Percentiles rank a stretch among this genome's conserved stretches.
phyloP scores from a whole-genome alignment of 768 basidiomycete species.

The Hemileccinum rubropunctum region DNA sequence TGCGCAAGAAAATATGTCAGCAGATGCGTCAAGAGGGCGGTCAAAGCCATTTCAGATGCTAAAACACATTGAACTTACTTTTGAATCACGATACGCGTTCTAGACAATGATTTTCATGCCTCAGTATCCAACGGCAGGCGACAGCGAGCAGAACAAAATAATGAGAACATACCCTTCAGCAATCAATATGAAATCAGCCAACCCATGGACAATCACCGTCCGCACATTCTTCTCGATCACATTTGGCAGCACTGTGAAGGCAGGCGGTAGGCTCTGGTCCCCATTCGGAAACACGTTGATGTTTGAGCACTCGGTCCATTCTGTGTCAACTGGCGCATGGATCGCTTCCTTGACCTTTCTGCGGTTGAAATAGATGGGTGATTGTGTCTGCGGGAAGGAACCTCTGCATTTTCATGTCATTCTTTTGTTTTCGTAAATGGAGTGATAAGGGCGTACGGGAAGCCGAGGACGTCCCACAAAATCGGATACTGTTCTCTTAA shows the following conservation, averaged over 20 bases:
- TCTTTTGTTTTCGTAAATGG: background rate
- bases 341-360: slow-evolving; percentile 62
- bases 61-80: slow-evolving; percentile 40
- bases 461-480: slow-evolving; percentile 80
- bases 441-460: slow-evolving; percentile 48
- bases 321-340: slow-evolving; percentile 60
- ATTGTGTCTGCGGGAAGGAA: slow-evolving; percentile 51
- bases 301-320: slow-evolving; percentile 64
- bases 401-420: slow-evolving; percentile 37
- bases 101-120: slow-evolving; percentile 12
- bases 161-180: slow-evolving; percentile 58
- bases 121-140: slow-evolving; percentile 8
- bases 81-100: slow-evolving; percentile 61
- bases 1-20: background rate
- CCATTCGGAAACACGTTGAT: slow-evolving; percentile 58
- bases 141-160: background rate
- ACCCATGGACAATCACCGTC: slow-evolving; percentile 67
- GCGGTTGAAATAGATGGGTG: slow-evolving; percentile 70
- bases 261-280: slow-evolving; percentile 60
- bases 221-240: slow-evolving; percentile 75
- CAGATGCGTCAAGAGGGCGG: background rate
- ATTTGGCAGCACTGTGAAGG: slow-evolving; percentile 63
- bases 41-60: background rate
- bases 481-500: slow-evolving; percentile 45
- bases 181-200: slow-evolving; percentile 71